Evolutionary conservation across 768 basidiomycete species (phyloP), one percentile per base, ranked within the genome.

Genomic region (Pseudohyphozyma bogoriensis): DNA sequence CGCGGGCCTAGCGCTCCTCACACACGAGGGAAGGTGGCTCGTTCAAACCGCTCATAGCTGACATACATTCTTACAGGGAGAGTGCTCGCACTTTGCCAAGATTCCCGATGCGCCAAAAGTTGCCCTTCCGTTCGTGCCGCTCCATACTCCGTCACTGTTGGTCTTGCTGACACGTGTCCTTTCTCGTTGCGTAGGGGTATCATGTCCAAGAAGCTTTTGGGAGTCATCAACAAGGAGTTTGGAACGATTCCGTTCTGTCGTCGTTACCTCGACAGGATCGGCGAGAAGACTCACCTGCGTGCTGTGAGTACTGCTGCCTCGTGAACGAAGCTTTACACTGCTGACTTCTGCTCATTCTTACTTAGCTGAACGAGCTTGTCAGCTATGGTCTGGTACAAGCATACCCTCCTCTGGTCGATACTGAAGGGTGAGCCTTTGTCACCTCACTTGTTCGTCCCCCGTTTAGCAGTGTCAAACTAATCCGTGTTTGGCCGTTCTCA

Each of bases 161-260:
- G 24, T 29, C 8, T 28, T 13, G 2, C 53, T 51, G 16, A 12
- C 28, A 20, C 49, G 65, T 50, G 60, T 60, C 24, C 55, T 35
- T 55, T 64, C 63, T 49, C 39, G 40, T 20, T 20, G 24, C 18
- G 12, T 63, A 90, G 89, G 63, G 77, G 90, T 63, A 85, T 83
- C 12, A 83, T 87, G 24, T 89, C 92, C 0, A 91, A 89, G 73
- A 80, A 85, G 8, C 76, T 99, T 24, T 78, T 97, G 33, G 86
- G 84, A 67, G 82, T 84, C 7, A 96, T 99, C 73, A 85, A 87
- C 70, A 85, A 81, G 73, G 85, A 87, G 74, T 99, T 99, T 72
- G 92, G 90, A 32, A 93, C 93, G 15, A 75, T 97, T 62, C 92
- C 95, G 5, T 99, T 88, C 75, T 96, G 93, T 74, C 82, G 92